Percentiles rank a stretch among this genome's conserved stretches.
phyloP scores from a whole-genome alignment of 2,329 filamentous ascomycete species.

The Fusarium sp. region DNA sequence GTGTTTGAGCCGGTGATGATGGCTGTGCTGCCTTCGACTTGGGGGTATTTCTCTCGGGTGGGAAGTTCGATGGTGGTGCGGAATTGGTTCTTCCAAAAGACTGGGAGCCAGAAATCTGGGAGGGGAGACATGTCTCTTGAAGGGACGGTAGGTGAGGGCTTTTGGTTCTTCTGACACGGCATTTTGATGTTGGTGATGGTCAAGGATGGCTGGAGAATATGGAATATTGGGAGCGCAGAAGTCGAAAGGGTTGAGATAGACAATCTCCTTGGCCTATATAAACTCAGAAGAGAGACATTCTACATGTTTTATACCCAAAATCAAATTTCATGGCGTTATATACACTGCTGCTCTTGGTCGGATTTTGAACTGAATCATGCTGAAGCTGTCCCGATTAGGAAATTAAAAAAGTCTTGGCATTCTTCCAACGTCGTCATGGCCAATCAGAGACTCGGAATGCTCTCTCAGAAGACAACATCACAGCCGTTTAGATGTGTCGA shows the following conservation, averaged over 20 bases:
- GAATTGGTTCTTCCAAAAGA: slow-evolving; percentile 40
- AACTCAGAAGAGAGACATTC: background rate
- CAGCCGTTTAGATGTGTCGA: background rate
- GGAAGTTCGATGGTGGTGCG: slow-evolving; percentile 36
- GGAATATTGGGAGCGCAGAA: background rate
- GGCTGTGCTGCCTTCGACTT: slow-evolving; percentile 23
- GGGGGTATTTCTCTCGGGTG: slow-evolving; percentile 24
- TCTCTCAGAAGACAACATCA: background rate
- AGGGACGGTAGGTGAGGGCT: background rate
- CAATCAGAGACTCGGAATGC: slow-evolving; percentile 5
- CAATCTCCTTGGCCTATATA: accelerated
- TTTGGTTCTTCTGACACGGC: slow-evolving; percentile 1
- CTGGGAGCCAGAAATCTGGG: slow-evolving; percentile 2
- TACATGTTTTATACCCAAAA: slow-evolving; percentile 2
- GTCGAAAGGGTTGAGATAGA: accelerated
- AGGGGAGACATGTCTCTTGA: slow-evolving; percentile 24
- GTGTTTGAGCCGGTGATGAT: slow-evolving; percentile 44
- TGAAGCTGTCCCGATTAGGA: slow-evolving; percentile 20
- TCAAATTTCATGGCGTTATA: background rate
- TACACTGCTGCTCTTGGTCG: background rate
- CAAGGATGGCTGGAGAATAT: background rate
- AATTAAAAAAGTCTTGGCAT: slow-evolving; percentile 35
- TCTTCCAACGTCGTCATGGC: slow-evolving; percentile 2
- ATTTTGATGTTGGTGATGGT: slow-evolving; percentile 6
- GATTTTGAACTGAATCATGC: background rate